These are phyloP conservation scores for Dothideomycetes sp. DNA, from an alignment of 2,329 filamentous ascomycete species.

Conservation along the genomic window DNA sequence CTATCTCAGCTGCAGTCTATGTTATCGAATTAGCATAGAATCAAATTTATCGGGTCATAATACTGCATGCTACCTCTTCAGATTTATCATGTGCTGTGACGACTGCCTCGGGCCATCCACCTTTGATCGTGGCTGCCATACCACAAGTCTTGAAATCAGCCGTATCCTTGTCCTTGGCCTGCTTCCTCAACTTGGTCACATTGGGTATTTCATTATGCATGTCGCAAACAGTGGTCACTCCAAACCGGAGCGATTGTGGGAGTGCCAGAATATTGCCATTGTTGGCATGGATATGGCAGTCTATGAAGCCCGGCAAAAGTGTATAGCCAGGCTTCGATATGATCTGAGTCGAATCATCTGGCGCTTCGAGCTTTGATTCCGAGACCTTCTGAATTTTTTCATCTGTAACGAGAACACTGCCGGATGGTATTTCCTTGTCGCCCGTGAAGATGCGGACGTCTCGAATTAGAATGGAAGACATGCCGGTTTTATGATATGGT, in stretches of 20 bases:
- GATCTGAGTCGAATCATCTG: conserved; percentile 8
- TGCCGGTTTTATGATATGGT: too few species aligned
- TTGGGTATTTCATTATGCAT: conserved; percentile 33
- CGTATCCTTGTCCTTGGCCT: conserved; percentile 21
- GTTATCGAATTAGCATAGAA: too few species aligned
- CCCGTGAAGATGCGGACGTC: conserved; percentile 39
- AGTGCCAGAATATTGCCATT: conserved; percentile 28
- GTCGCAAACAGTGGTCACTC: conserved; percentile 41
- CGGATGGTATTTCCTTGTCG: conserved; percentile 27
- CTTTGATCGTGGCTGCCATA: conserved; percentile 38
- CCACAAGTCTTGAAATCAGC: conserved; percentile 40
- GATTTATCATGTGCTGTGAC: conserved; percentile 27
- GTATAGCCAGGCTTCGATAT: conserved; percentile 37
- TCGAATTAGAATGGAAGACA: conserved; percentile 27
- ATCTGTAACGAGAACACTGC: conserved; percentile 29
- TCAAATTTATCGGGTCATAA: background rate
- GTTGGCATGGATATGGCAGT: conserved; percentile 38
- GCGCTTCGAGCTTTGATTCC: background rate
- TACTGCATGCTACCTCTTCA: conserved; percentile 15
- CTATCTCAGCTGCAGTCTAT: conserved; percentile 28
- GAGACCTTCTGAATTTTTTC: conserved; percentile 27
- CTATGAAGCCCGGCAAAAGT: conserved; percentile 39
- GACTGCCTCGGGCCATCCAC: conserved; percentile 40
- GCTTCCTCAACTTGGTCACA: conserved; percentile 21
- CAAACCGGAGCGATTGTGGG: conserved; percentile 36